Base-by-base conservation (phyloP, 1,284 basidiomycete genomes). In the Ceratobasidium sp. region DNA sequence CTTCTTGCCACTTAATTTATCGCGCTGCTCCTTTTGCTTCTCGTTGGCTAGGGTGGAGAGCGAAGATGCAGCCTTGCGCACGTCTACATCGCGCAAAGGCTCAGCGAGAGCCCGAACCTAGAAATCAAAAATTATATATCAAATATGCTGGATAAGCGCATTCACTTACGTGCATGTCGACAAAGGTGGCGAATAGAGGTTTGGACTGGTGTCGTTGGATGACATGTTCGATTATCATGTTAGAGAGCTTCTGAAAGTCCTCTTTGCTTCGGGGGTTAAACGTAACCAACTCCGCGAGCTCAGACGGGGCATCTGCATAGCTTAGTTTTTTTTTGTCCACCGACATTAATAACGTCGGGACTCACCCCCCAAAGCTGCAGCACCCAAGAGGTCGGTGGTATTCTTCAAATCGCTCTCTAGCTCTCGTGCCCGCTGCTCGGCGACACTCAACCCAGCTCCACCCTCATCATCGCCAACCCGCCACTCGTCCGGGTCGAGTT, bases 1-100 rank as follows among this genome's bases (percentile, higher is more conserved):
- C 83, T 94, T 95, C 86, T 95, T 96, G 25, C 93, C 92, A 72
- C 87, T 89, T 0, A 87, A 83, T 79, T 92, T 93, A 55, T 94
- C 93, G 71, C 89, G 83, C 77, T 89, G 87, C 77, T 94, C 93
- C 79, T 87, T 92, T 81, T 95, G 93, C 81, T 98, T 98, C 81
- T 95, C 93, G 77, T 96, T 96, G 57, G 93, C 91, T 12, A 97
- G 82, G 1, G 92, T 89, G 20, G 91, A 93, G 64, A 98, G 81
- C 15, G 82, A 86, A 65, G 87, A 91, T 2, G 93, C 92, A 1
- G 87, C 90, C 77, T 96, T 96, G 73, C 93, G 86, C 35, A 94
- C 89, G 75, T 98, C 94, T 58, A 94, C 87, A 72, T 96, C 94
- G 72, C 88, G 90, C 62, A 97, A 83, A 13, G 91, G 86, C 71